These are phyloP conservation scores for Postia placenta DNA, from an alignment of 768 basidiomycete genomes.

Conservation along the genomic window DNA sequence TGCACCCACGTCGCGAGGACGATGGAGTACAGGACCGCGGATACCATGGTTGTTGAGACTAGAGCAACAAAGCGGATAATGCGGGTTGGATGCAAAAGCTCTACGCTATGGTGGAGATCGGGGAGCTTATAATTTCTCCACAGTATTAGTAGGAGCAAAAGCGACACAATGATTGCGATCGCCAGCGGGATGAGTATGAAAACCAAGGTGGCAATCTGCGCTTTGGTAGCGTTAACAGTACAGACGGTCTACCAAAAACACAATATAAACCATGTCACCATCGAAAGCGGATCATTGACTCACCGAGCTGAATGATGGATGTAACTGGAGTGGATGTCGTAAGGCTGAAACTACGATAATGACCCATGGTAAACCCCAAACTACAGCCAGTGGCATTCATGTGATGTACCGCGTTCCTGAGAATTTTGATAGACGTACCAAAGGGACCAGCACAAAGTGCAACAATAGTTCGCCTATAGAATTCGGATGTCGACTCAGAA, in stretches of 20 bases:
- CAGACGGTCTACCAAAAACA: slow-evolving; percentile 11
- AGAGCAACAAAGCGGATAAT: slow-evolving; percentile 16
- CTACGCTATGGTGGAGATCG: slow-evolving; percentile 2
- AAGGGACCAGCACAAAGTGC: slow-evolving; percentile 14
- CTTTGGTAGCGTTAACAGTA: slow-evolving; percentile 10
- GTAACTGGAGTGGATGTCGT: not conserved
- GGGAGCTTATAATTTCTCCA: slow-evolving; percentile 11
- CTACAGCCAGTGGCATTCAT: too few relatives aligned
- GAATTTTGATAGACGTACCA: slow-evolving; percentile 3
- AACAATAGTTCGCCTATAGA: slow-evolving; percentile 9
- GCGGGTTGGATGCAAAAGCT: slow-evolving; percentile 7
- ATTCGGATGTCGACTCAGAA: slow-evolving; percentile 7
- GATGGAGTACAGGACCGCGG: slow-evolving; percentile 13
- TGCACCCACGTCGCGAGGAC: slow-evolving; percentile 13
- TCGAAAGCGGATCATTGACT: not conserved
- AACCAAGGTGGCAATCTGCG: slow-evolving; percentile 12
- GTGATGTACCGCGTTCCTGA: not conserved
- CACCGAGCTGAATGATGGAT: slow-evolving; percentile 6
- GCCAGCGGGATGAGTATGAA: slow-evolving; percentile 14
- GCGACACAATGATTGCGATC: slow-evolving; percentile 9
- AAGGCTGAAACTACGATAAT: too few relatives aligned
- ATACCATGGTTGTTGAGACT: slow-evolving; percentile 12
- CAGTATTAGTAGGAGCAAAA: slow-evolving; percentile 7
- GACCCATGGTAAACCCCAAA: too few relatives aligned
- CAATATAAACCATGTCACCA: not conserved